Evolutionary conservation across 1,284 basidiomycete genomes (phyloP), one percentile per base, ranked within the genome.

Genomic region (Leucoagaricus sp.): DNA sequence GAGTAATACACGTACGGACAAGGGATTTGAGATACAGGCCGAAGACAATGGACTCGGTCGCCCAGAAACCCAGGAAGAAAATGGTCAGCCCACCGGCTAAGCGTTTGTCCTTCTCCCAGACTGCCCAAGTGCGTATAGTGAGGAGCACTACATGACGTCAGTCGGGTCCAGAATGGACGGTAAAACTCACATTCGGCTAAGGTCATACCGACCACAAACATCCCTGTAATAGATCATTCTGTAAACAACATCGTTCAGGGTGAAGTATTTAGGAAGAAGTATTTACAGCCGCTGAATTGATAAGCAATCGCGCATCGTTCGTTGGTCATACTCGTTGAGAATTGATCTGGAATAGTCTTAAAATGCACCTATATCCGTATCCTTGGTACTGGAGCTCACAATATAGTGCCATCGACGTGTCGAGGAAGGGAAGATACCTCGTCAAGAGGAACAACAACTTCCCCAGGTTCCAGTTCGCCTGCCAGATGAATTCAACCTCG

Each of bases 351-450:
- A 15, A 36, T 13, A 8, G 13, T 28, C 13, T 31, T 28, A 2
- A 45, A 21, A 36, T 23, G 4, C 4, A 2, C 13, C 17, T 13
- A 21, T 1, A 40, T 28, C 13, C 10, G 44, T 1, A 34, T 8
- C 12, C 26, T 23, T 12, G 19, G 25, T 15, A 23, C 7, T 2
- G n/a, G 23, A 36, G 55, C 55, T 48, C 44, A 61, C 58, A 54
- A 17, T 34, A 29, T 5, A 55, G 21, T 4, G 56, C 31, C 29
- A 54, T 21, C n/a, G 40, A 21, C 3, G 56, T 34, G n/a, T 60
- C 58, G 19, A 61, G 26, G 34, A 61, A 58, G 1, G 58, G 58
- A 5, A 61, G 47, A 34, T 60, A 61, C 29, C 60, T 53, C 28
- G 44, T 55, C 21, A 58, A 41, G 42, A 61, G 53, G 46, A 49